phyloP scores from a whole-genome alignment of 1,284 basidiomycete genomes.

The Hemileia vastatrix region DNA sequence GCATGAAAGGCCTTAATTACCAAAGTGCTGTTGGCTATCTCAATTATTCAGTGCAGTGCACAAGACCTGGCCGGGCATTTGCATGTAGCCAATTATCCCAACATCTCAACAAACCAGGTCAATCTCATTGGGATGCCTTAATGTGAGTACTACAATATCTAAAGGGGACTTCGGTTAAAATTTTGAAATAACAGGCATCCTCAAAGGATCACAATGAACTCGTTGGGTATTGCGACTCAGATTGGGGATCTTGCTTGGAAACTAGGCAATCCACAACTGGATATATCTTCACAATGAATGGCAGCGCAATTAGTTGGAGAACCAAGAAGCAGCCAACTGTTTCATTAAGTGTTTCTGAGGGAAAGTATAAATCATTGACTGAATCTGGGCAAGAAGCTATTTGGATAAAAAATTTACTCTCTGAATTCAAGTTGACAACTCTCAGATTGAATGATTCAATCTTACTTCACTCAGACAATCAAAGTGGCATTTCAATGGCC shows the following conservation, averaged over 20 bases:
- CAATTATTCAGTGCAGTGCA: not conserved
- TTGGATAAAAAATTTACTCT: conserved; percentile 46
- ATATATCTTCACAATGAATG: conserved; percentile 42
- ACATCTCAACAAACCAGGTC: conserved; percentile 1
- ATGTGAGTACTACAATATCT: not conserved
- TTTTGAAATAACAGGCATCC: not conserved
- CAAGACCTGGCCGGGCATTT: not conserved
- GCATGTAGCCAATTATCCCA: conserved; percentile 1
- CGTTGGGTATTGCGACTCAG: too few species aligned
- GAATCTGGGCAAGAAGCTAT: conserved; percentile 49
- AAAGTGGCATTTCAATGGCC: too few species aligned
- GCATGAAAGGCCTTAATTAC: not conserved
- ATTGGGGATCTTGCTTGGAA: conserved; percentile 44
- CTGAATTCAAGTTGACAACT: too few species aligned
- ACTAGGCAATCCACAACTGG: conserved; percentile 46
- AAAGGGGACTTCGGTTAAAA: not conserved
- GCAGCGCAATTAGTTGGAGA: conserved; percentile 45
- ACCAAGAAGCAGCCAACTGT: conserved; percentile 46
- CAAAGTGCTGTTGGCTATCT: not conserved
- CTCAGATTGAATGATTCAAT: too few species aligned
- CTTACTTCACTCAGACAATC: too few species aligned
- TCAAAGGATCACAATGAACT: too few species aligned
- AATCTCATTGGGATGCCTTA: conserved; percentile 1
- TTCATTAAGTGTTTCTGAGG: conserved; percentile 45
- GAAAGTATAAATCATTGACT: conserved; percentile 48